A percentile compares a stretch with the other conserved stretches of the same genome.
phyloP scores from a whole-genome alignment of 176 grass and related monocot species.

The Dendrocalamus sinicus region DNA sequence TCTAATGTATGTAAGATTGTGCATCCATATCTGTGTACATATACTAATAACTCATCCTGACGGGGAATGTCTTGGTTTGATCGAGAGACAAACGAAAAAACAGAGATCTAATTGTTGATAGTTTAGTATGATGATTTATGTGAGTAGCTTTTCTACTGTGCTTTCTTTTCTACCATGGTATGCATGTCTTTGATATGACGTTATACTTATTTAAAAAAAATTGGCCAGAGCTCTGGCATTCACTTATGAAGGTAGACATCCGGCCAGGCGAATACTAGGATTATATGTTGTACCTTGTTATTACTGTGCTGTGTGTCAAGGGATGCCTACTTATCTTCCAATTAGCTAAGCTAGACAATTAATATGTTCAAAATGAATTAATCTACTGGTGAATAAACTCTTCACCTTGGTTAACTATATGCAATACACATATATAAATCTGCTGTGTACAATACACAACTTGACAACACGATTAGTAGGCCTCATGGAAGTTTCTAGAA shows the following conservation, averaged over 20 bases:
- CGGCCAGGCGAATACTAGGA: no score
- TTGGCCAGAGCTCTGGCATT: no score
- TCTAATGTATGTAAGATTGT: neutral
- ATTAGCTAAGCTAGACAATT: no score
- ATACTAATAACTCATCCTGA: neutral
- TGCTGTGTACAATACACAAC: neutral
- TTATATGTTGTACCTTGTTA: neutral
- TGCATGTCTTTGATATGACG: neutral
- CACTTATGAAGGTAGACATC: no score
- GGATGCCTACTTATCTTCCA: neutral
- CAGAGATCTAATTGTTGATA: neutral
- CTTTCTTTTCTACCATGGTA: neutral
- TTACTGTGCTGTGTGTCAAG: neutral
- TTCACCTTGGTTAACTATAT: neutral
- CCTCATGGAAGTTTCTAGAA: neutral
- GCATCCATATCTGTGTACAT: slow-evolving; percentile 1
- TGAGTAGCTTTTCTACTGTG: neutral
- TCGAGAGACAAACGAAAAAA: neutral
- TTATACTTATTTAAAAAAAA: no score
- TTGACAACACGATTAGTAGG: neutral
- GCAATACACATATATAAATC: neutral
- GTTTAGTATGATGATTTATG: neutral
- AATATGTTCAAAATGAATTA: neutral
- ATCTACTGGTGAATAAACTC: neutral
- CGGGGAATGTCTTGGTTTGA: neutral